Conservation (phyloP, 2,329 filamentous ascomycete genomes). For the Aspergillus carbonarius region DNA sequence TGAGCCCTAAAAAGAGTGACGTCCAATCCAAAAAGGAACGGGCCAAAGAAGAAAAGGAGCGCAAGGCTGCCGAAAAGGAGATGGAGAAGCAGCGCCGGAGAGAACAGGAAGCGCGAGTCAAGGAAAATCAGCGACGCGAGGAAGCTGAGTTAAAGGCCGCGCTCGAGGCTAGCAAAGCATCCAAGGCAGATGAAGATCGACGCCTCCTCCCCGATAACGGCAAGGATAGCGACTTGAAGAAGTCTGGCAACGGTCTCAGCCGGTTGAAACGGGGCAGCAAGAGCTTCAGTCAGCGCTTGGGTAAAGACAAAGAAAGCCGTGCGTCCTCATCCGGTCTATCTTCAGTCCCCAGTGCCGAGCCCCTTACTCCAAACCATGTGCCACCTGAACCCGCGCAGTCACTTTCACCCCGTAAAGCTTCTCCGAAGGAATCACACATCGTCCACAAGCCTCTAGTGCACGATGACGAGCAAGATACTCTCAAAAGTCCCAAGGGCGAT, state of each 20-base stretch:
- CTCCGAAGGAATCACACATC: not conserved
- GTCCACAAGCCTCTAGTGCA: constrained; percentile 15
- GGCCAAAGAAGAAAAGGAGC: constrained; percentile 58
- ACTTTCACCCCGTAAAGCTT: not conserved
- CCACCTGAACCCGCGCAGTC: constrained; percentile 14
- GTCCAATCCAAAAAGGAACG: constrained; percentile 68
- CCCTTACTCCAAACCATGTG: constrained; percentile 11
- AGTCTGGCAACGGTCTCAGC: constrained; percentile 52
- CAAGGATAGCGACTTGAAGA: constrained; percentile 46
- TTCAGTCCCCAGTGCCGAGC: constrained; percentile 21
- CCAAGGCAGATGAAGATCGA: constrained; percentile 56
- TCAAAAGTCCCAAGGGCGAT: constrained; percentile 22
- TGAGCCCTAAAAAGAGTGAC: constrained; percentile 60
- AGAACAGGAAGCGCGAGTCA: constrained; percentile 53
- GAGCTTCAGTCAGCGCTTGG: constrained; percentile 72
- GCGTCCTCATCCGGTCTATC: constrained; percentile 28
- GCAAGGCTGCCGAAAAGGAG: constrained; percentile 49
- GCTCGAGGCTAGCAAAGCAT: constrained; percentile 65
- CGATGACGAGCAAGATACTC: constrained; percentile 20
- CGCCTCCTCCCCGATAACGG: constrained; percentile 31
- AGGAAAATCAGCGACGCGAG: constrained; percentile 52
- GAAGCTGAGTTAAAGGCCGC: constrained; percentile 63
- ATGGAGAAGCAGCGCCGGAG: constrained; percentile 57
- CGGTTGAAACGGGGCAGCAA: constrained; percentile 71
- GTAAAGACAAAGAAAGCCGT: constrained; percentile 39